Evolutionary conservation across 2,329 filamentous ascomycete species (phyloP).

Genomic region (Pyrenophora graminea): DNA sequence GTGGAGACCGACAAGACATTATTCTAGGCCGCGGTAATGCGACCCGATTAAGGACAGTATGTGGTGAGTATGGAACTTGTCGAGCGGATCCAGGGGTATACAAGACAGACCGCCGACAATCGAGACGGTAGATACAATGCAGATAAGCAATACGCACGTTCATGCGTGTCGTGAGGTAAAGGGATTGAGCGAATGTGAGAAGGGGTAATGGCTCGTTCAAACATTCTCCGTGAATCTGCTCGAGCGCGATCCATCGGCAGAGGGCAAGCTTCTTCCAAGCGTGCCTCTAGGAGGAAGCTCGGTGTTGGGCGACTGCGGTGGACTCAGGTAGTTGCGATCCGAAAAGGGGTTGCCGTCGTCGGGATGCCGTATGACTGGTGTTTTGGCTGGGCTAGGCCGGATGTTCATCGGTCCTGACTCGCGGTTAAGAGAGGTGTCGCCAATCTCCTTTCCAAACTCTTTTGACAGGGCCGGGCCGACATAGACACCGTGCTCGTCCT

Average conservation of each 20-base stretch:
- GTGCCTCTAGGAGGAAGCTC: constrained; percentile 34
- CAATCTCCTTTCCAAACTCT: constrained; percentile 37
- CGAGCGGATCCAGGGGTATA: constrained; percentile 26
- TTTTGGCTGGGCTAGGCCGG: constrained; percentile 65
- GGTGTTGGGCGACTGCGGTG: constrained; percentile 46
- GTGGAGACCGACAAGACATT: constrained; percentile 26
- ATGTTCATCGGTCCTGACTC: constrained; percentile 32
- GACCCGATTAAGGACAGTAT: constrained; percentile 28
- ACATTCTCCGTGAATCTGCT: constrained; percentile 56
- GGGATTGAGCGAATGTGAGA: constrained; percentile 24
- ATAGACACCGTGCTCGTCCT: constrained; percentile 51
- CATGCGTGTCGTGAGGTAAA: constrained; percentile 32
- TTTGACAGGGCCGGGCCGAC: constrained; percentile 34
- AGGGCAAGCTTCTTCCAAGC: constrained; percentile 51
- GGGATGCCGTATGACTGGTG: constrained; percentile 60
- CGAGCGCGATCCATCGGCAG: constrained; percentile 52
- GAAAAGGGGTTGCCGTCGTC: constrained; percentile 35
- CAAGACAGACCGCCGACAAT: constrained; percentile 19
- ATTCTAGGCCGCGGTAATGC: constrained; percentile 18
- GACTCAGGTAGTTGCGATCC: constrained; percentile 38
- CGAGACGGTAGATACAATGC: constrained; percentile 13
- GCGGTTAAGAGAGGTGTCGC: constrained; percentile 24
- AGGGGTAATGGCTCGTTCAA: constrained; percentile 29
- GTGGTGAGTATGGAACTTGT: constrained; percentile 16
- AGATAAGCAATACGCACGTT: constrained; percentile 28